Evolutionary conservation across 192 early-diverging fungal genomes (phyloP).

Genomic region (Phlyctochytrium bullatum): DNA sequence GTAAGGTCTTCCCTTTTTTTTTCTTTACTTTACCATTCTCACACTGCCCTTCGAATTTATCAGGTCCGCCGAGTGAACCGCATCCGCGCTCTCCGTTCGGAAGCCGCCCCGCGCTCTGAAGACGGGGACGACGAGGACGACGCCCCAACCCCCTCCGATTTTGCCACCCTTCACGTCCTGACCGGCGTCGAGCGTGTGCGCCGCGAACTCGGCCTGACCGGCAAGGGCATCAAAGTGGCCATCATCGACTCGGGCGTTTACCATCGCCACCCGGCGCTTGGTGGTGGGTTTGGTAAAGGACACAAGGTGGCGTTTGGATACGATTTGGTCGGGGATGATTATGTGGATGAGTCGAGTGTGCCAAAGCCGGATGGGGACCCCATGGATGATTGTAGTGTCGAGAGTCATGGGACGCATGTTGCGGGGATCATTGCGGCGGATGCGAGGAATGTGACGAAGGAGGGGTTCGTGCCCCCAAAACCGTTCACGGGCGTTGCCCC

Average conservation of each 20-base stretch:
- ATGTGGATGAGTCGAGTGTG: conserved; percentile 7
- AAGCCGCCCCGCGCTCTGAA: no score
- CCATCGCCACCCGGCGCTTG: conserved; percentile 51
- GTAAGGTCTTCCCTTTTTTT: background rate
- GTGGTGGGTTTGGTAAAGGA: conserved; percentile 19
- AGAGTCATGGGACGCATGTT: conserved; percentile 51
- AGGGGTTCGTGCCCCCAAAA: conserved; percentile 8
- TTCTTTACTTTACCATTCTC: background rate
- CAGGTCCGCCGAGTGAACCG: background rate
- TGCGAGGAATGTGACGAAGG: conserved; percentile 22
- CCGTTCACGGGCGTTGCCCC: conserved; percentile 74
- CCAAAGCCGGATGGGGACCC: conserved; percentile 42
- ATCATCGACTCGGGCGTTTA: conserved; percentile 53
- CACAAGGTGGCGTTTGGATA: conserved; percentile 15
- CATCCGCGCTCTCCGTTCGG: background rate
- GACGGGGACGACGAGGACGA: no score
- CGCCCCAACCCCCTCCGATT: background rate
- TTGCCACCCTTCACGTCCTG: conserved; percentile 6
- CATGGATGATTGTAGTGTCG: conserved; percentile 37
- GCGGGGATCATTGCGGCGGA: conserved; percentile 48
- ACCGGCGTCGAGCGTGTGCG: conserved; percentile 36
- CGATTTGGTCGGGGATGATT: conserved; percentile 47
- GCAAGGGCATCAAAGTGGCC: conserved; percentile 49
- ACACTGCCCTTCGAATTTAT: no score
- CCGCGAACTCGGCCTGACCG: conserved; percentile 29